Evolutionary conservation across 148 eudicot genomes (phyloP).

Genomic region (Arbutus unedo): DNA sequence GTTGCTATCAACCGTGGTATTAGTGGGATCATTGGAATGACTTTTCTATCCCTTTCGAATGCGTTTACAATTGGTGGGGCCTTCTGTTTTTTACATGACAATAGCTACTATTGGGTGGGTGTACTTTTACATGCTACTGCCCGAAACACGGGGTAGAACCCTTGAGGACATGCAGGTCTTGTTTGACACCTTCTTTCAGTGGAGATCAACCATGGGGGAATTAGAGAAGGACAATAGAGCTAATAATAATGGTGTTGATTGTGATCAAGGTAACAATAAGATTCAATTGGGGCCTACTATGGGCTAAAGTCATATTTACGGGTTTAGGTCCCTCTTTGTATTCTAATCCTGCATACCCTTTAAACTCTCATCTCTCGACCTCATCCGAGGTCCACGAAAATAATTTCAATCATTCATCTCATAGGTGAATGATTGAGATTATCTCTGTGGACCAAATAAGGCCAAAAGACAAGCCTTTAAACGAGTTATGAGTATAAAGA

Average conservation of each 20-base stretch:
- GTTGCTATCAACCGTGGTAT: conserved; percentile 50
- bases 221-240: not conserved
- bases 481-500: too few species aligned
- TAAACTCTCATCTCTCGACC: too few species aligned
- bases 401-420: too few species aligned
- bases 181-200: conserved; percentile 48
- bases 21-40: conserved; percentile 53
- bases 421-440: too few species aligned
- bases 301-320: not conserved
- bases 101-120: conserved; percentile 45
- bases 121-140: conserved; percentile 54
- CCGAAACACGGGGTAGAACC: conserved; percentile 63
- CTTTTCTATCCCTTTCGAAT: conserved; percentile 52
- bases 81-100: conserved; percentile 49
- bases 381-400: too few species aligned
- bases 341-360: too few species aligned
- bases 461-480: too few species aligned
- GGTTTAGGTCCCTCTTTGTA: too few species aligned
- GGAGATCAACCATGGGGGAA: conserved; percentile 29
- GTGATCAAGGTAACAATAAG: not conserved
- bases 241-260: not conserved
- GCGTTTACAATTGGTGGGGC: conserved; percentile 63
- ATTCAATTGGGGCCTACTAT: conserved; percentile 15
- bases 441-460: too few species aligned
- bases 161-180: conserved; percentile 62